phyloP scores from a whole-genome alignment of 176 grass and related monocot species.

The Secale cereale region DNA sequence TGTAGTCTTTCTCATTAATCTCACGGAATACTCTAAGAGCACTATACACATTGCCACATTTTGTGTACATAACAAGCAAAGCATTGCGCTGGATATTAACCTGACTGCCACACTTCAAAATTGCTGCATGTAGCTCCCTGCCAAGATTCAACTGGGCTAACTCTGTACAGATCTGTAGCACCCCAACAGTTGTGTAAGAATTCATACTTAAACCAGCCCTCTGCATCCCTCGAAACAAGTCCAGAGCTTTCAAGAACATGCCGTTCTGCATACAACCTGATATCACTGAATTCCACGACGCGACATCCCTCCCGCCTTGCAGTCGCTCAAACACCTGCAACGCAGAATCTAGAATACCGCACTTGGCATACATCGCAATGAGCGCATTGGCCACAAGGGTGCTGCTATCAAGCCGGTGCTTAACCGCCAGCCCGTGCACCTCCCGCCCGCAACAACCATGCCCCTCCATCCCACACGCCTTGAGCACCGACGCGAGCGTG shows the following conservation, averaged over 20 bases:
- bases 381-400: slow-evolving; percentile 79
- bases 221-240: slow-evolving; percentile 73
- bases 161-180: slow-evolving; percentile 75
- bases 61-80: slow-evolving; percentile 75
- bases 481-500: slow-evolving; percentile 75
- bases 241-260: slow-evolving; percentile 52
- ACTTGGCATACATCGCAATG: slow-evolving; percentile 85
- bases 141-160: slow-evolving; percentile 55
- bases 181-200: slow-evolving; percentile 68
- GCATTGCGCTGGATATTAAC: slow-evolving; percentile 63
- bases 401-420: slow-evolving; percentile 40
- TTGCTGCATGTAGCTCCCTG: slow-evolving; percentile 66
- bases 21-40: slow-evolving; percentile 52
- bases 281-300: slow-evolving; percentile 88
- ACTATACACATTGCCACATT: slow-evolving; percentile 43
- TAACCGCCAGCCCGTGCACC: slow-evolving; percentile 60
- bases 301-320: slow-evolving; percentile 45
- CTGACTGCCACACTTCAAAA: slow-evolving; percentile 42
- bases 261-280: slow-evolving; percentile 62
- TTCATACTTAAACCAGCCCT: slow-evolving; percentile 44
- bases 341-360: slow-evolving; percentile 51
- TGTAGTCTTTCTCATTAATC: slow-evolving; percentile 62
- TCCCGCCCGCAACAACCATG: slow-evolving; percentile 40
- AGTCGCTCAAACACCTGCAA: slow-evolving; percentile 60
- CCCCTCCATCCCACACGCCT: slow-evolving; percentile 47